Base-by-base conservation (phyloP, 495 filamentous ascomycete genomes). In the Melanomma pulvis-pyrius region DNA sequence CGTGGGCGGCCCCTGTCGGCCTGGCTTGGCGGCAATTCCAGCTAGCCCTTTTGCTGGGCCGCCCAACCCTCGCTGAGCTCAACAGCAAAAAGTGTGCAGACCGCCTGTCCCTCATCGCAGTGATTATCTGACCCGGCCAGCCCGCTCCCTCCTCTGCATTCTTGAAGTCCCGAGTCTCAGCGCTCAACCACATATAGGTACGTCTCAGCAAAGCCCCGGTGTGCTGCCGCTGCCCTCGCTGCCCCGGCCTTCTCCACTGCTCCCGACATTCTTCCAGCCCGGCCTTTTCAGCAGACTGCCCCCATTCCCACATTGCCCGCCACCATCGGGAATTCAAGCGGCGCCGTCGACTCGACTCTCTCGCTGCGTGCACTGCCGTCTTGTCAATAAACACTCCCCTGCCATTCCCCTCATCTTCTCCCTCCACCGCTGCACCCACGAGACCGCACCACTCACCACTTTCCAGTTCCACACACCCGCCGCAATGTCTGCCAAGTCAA, bases 401-500 rank as follows among this genome's bases (percentile, higher is more conserved):
- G 39, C 19, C 57, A 19, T 55, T 51, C 51, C 36, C 36, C 28
- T 39, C 55, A 39, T 44, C 44, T 57, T 41, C 51, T 29, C 64
- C 61, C 64, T 24, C 39, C 11, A 26, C 41, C 36, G 8, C 26
- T 17, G 21, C 50, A 19, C 30, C 21, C 17, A 63, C 8, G 44
- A 9, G 48, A 26, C 44, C 13, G 12, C 39, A 53, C 46, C 48
- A 57, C 61, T 63, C 61, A 63, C 61, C 34, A 17, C 12, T 41
- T 53, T 22, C 30, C 46, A 39, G 29, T 11, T 51, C 48, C 32
- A 4, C 59, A 39, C 26, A 34, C 2, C 13, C 64, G 25, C 30
- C 62, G 57, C 48, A 22, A 98, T 99, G 94, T 96, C 94, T 78
- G 96, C 94, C 79, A 99, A 99, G 82, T 89, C 93, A 64, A 97